Evolutionary conservation across 495 filamentous ascomycete species (phyloP).

Genomic region (Aspergillus avenaceus): DNA sequence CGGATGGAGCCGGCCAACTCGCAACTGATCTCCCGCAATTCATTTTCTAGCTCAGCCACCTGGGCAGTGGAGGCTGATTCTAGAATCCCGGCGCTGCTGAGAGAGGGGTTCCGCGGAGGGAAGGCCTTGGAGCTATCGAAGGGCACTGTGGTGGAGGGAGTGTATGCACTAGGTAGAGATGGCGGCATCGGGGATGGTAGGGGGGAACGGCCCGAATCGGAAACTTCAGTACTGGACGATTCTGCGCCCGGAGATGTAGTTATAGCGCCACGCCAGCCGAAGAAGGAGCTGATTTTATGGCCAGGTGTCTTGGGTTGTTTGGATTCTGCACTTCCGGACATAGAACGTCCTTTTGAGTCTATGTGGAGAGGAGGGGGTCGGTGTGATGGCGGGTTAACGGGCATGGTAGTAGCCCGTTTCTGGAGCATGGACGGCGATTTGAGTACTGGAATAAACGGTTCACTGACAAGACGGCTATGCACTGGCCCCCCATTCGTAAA

Average conservation of each 20-base stretch:
- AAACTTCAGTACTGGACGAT: constrained; percentile 61
- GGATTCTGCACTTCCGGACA: constrained; percentile 28
- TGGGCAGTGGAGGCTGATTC: constrained; percentile 50
- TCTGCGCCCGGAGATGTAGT: constrained; percentile 53
- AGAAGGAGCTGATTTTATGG: constrained; percentile 63
- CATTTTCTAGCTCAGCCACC: constrained; percentile 77
- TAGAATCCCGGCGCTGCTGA: constrained; percentile 36
- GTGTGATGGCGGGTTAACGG: constrained; percentile 31
- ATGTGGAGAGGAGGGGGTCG: constrained; percentile 41
- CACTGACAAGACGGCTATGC: constrained; percentile 44
- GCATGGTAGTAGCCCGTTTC: constrained; percentile 42
- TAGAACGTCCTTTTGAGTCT: constrained; percentile 27
- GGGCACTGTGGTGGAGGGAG: constrained; percentile 24
- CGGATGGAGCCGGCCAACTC: constrained; percentile 90
- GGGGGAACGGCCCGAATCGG: constrained; percentile 57
- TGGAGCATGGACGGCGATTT: constrained; percentile 33
- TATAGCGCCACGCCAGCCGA: constrained; percentile 56
- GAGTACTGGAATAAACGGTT: constrained; percentile 44
- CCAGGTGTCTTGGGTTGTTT: constrained; percentile 57
- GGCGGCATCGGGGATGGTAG: constrained; percentile 54
- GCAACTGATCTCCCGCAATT: constrained; percentile 85
- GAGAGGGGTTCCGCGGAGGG: constrained; percentile 29
- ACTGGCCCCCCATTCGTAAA: constrained; percentile 42
- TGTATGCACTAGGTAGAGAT: constrained; percentile 38
- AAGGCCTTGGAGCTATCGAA: constrained; percentile 43